Percentiles rank a stretch among this genome's conserved stretches.
phyloP scores from a whole-genome alignment of 768 basidiomycete species.

The Cyathus striatus region DNA sequence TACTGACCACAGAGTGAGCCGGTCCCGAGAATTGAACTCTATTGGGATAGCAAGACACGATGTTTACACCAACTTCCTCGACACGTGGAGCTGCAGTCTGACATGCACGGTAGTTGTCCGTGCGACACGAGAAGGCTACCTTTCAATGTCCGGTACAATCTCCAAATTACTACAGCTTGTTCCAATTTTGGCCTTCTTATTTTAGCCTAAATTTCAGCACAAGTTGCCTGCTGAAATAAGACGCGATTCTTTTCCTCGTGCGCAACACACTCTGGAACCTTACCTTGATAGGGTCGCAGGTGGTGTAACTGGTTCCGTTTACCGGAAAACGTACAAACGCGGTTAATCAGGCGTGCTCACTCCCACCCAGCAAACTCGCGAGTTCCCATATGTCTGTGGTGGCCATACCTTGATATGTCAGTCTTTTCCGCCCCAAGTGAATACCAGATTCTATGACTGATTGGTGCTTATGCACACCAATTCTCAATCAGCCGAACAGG shows the following conservation, averaged over 20 bases:
- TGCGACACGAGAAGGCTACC: neutral
- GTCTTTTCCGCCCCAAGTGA: neutral
- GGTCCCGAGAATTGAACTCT: constrained; percentile 28
- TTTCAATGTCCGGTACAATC: too few species aligned
- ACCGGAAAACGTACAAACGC: neutral
- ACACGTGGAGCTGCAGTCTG: too few species aligned
- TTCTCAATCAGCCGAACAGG: constrained; percentile 7
- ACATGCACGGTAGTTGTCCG: neutral
- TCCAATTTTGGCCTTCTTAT: too few species aligned
- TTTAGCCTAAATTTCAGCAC: too few species aligned
- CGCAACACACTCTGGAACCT: too few species aligned
- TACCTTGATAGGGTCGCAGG: neutral
- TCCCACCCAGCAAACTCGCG: neutral
- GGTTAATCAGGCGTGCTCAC: neutral
- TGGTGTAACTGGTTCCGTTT: neutral
- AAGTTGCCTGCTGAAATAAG: too few species aligned
- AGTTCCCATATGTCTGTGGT: constrained; percentile 4
- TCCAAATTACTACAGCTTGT: too few species aligned
- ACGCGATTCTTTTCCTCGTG: too few species aligned
- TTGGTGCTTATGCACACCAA: constrained; percentile 8
- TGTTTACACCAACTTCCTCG: too few species aligned
- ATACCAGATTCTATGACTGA: neutral
- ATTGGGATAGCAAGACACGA: neutral
- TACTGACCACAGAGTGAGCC: constrained; percentile 9
- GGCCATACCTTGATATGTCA: constrained; percentile 11